Evolutionary conservation across 768 basidiomycete species (phyloP).

Genomic region (Collybia mongolica): DNA sequence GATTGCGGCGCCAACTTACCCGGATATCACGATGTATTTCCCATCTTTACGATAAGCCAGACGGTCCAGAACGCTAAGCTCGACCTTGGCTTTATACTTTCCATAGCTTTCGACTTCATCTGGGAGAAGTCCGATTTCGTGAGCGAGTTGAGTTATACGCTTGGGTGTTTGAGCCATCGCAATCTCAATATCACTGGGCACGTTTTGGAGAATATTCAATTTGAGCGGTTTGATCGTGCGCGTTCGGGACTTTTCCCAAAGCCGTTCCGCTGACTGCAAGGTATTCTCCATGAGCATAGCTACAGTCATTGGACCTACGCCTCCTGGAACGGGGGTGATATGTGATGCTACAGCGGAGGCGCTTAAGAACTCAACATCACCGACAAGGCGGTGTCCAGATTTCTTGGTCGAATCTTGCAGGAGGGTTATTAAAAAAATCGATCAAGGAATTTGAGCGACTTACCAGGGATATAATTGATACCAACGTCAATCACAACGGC

Average conservation of each 20-base stretch:
- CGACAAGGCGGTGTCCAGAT: conserved; percentile 92
- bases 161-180: conserved; percentile 94
- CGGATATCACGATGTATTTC: conserved; percentile 95
- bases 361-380: conserved; percentile 86
- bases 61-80: conserved; percentile 83
- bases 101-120: conserved; percentile 94
- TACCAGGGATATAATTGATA: conserved; percentile 93
- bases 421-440: not conserved
- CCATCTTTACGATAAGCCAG: conserved; percentile 84
- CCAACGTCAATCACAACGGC: conserved; percentile 97
- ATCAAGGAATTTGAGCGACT: conserved; percentile 12
- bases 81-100: conserved; percentile 96
- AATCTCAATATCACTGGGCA: conserved; percentile 96
- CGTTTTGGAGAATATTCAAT: conserved; percentile 77
- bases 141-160: conserved; percentile 77
- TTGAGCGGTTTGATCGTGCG: conserved; percentile 77
- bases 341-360: conserved; percentile 79
- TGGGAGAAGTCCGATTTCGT: conserved; percentile 82
- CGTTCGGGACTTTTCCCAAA: conserved; percentile 66
- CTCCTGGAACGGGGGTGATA: conserved; percentile 98
- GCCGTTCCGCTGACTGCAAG: conserved; percentile 75
- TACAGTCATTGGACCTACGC: conserved; percentile 99
- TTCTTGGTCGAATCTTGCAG: conserved; percentile 82
- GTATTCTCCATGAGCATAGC: conserved; percentile 98
- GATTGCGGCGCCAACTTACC: conserved; percentile 39